Conservation (phyloP, 2,329 filamentous ascomycete genomes). For the Aspergillus sp. region DNA sequence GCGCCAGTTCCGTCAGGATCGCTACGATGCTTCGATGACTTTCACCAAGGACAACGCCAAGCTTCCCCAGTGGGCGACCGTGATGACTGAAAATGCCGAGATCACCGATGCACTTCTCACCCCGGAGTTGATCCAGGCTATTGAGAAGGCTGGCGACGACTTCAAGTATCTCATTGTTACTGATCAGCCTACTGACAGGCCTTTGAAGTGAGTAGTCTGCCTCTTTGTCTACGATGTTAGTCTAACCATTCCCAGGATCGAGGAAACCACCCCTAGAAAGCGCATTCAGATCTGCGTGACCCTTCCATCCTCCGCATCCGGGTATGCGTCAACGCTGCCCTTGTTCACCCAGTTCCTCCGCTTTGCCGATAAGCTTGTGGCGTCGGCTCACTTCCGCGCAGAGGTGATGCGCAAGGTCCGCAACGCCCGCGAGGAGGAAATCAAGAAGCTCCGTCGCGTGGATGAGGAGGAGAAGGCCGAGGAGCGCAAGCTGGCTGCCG, state of each 20-base stretch:
- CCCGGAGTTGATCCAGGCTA: conserved; percentile 77
- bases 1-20: conserved; percentile 84
- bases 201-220: conserved; percentile 66
- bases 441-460: conserved; percentile 74
- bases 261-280: conserved; percentile 83
- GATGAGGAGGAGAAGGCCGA: conserved; percentile 71
- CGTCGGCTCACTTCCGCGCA: conserved; percentile 78
- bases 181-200: conserved; percentile 86
- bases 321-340: conserved; percentile 67
- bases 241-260: conserved; percentile 57
- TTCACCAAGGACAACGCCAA: conserved; percentile 90
- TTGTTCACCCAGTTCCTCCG: conserved; percentile 81
- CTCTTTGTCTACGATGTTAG: neutral
- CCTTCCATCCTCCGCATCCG: conserved; percentile 61
- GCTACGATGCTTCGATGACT: conserved; percentile 92
- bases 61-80: conserved; percentile 82
- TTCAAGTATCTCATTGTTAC: conserved; percentile 86
- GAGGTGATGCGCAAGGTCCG: conserved; percentile 86
- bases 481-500: conserved; percentile 52
- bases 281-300: conserved; percentile 75
- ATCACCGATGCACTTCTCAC: conserved; percentile 86
- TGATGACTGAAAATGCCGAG: conserved; percentile 97
- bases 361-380: conserved; percentile 77
- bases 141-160: conserved; percentile 73
- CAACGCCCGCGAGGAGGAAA: conserved; percentile 74